Evolutionary conservation across 2,329 filamentous ascomycete species (phyloP).

Genomic region (Aureobasidium sp.): DNA sequence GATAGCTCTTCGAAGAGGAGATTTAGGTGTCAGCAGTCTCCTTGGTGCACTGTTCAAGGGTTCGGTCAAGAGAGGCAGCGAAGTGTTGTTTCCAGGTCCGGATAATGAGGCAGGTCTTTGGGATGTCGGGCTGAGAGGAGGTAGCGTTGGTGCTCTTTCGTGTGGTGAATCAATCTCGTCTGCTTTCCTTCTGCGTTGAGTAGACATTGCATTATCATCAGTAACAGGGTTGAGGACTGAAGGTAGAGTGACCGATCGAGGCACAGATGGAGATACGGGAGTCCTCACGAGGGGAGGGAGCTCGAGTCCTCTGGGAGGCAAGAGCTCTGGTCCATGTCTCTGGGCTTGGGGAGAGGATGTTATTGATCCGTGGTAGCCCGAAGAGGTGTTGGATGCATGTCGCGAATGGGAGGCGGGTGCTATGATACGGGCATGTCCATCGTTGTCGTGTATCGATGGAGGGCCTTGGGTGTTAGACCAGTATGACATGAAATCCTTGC

Average conservation of each 20-base stretch:
- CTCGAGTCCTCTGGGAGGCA: constrained; percentile 17
- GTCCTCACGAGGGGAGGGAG: constrained; percentile 23
- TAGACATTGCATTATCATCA: constrained; percentile 22
- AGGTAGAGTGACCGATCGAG: constrained; percentile 33
- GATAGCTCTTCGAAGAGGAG: constrained; percentile 44
- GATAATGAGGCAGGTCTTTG: neutral
- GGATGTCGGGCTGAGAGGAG: constrained; percentile 20
- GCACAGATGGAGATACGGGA: constrained; percentile 18
- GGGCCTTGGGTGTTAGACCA: constrained; percentile 19
- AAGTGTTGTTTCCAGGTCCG: neutral
- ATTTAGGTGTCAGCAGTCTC: constrained; percentile 50
- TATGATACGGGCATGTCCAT: neutral
- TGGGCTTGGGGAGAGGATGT: neutral
- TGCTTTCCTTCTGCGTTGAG: constrained; percentile 31
- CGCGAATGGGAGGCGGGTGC: constrained; percentile 1
- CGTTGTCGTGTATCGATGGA: constrained; percentile 16
- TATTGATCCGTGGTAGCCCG: neutral
- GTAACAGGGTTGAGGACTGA: constrained; percentile 37
- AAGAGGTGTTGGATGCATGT: constrained; percentile 4
- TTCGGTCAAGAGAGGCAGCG: constrained; percentile 1
- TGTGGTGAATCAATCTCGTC: constrained; percentile 36
- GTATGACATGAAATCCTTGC: constrained; percentile 29
- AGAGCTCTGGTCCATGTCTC: neutral
- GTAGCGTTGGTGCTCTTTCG: constrained; percentile 26
- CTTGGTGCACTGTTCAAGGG: constrained; percentile 25